These are phyloP conservation scores for Serendipita sp. DNA, from an alignment of 768 basidiomycete species.

Conservation along the genomic window DNA sequence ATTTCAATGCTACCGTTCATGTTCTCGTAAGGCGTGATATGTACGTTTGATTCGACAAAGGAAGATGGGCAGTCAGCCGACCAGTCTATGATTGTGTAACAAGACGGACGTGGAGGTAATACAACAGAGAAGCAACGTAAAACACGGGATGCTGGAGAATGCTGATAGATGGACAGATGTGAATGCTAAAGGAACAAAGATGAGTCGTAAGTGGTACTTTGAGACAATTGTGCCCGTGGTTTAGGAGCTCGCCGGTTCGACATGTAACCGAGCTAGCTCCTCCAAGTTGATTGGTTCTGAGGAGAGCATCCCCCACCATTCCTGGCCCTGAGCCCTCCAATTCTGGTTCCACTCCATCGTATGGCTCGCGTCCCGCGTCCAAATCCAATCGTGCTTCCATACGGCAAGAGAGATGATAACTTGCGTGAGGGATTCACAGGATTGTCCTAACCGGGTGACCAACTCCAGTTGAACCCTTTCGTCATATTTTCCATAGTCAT, in stretches of 20 bases:
- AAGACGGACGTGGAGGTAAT: no score
- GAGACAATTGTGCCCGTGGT: no score
- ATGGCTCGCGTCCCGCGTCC: not conserved
- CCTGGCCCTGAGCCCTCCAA: not conserved
- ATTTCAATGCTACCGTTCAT: no score
- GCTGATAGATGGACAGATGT: no score
- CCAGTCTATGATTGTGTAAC: no score
- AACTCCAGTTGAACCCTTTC: not conserved
- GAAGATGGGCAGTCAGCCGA: no score
- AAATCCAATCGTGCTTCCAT: constrained; percentile 3
- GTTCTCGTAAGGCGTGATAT: no score
- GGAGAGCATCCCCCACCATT: not conserved
- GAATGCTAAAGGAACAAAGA: no score
- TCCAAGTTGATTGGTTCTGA: not conserved
- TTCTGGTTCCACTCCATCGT: not conserved
- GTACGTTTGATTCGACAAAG: no score
- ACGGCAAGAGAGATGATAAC: not conserved
- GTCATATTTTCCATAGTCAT: constrained; percentile 3
- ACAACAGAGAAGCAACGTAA: no score
- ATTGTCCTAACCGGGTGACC: not conserved
- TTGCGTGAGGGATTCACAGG: not conserved
- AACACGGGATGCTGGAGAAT: no score
- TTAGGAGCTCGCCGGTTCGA: not conserved
- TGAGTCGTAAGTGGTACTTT: no score
- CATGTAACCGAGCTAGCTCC: not conserved